A percentile compares a stretch with the other conserved stretches of the same genome.
Conservation (phyloP, 805 yeast species). For the Wickerhamiella kazuoi region DNA sequence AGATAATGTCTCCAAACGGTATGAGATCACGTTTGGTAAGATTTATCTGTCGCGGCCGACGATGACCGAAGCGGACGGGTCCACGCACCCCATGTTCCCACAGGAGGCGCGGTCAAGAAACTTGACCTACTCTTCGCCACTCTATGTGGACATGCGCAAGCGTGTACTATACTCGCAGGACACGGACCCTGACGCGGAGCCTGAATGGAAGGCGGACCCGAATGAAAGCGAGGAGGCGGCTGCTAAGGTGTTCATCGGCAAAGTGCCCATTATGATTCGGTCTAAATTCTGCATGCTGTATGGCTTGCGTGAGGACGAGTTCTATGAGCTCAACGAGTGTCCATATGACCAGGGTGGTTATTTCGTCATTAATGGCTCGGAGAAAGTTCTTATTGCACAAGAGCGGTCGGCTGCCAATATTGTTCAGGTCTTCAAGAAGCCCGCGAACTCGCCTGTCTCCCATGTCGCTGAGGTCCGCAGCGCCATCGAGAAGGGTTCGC, state of each 20-base stretch:
- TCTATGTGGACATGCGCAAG: conserved; percentile 90
- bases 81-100: conserved; percentile 96
- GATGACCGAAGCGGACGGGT: conserved; percentile 98
- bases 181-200: conserved; percentile 23
- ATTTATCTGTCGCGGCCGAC: conserved; percentile 92
- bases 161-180: conserved; percentile 36
- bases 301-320: conserved; percentile 79
- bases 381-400: conserved; percentile 94
- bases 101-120: conserved; percentile 96
- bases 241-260: conserved; percentile 80
- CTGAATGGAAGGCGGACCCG: conserved; percentile 43
- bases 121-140: conserved; percentile 87
- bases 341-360: conserved; percentile 99
- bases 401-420: conserved; percentile 97
- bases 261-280: conserved; percentile 94
- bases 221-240: conserved; percentile 50
- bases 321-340: conserved; percentile 91
- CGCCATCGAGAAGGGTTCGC: conserved; percentile 92
- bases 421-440: conserved; percentile 94
- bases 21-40: conserved; percentile 94
- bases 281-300: conserved; percentile 89
- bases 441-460: conserved; percentile 92
- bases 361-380: conserved; percentile 95
- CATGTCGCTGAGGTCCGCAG: conserved; percentile 94
- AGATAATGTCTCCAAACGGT: conserved; percentile 80